These are phyloP conservation scores for Talaromyces ruber DNA, from an alignment of 495 filamentous ascomycete species.

Conservation along the genomic window DNA sequence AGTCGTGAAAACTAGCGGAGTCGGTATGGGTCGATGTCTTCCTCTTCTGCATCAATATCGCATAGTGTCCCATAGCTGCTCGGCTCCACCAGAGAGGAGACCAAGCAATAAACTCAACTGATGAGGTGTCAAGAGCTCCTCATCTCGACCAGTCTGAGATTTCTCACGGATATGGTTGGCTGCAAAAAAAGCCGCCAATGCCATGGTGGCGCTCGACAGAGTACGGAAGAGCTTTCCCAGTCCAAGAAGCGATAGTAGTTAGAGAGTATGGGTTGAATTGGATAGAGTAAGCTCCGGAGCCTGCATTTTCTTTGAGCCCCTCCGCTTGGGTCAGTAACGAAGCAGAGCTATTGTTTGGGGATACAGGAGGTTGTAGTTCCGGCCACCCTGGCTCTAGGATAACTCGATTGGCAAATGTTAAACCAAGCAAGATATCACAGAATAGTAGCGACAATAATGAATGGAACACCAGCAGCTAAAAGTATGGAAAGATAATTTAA, in stretches of 20 bases:
- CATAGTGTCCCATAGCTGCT: constrained; percentile 3
- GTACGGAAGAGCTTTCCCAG: constrained; percentile 1
- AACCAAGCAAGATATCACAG: background rate
- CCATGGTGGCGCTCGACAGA: constrained; percentile 1
- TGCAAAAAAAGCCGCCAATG: constrained; percentile 1
- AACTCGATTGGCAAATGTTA: constrained; percentile 2
- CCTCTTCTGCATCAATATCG: constrained; percentile 3
- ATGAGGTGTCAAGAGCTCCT: constrained; percentile 4
- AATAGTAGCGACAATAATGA: constrained; percentile 2
- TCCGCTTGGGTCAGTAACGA: background rate
- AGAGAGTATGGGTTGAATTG: constrained; percentile 1
- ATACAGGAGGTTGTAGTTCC: constrained; percentile 2
- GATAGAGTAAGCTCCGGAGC: background rate
- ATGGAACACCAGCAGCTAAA: constrained; percentile 1
- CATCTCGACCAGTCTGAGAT: background rate
- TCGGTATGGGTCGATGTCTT: background rate
- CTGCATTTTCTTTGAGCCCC: background rate
- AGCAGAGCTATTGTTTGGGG: background rate
- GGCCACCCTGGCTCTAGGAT: constrained; percentile 1
- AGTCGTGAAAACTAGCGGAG: background rate
- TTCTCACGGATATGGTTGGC: constrained; percentile 4
- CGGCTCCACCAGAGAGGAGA: constrained; percentile 2
- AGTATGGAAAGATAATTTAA: constrained; percentile 3
- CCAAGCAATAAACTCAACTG: constrained; percentile 4
- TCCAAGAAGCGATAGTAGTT: constrained; percentile 2